phyloP scores from a whole-genome alignment of 805 yeast species.

The Starmerella powellii region DNA sequence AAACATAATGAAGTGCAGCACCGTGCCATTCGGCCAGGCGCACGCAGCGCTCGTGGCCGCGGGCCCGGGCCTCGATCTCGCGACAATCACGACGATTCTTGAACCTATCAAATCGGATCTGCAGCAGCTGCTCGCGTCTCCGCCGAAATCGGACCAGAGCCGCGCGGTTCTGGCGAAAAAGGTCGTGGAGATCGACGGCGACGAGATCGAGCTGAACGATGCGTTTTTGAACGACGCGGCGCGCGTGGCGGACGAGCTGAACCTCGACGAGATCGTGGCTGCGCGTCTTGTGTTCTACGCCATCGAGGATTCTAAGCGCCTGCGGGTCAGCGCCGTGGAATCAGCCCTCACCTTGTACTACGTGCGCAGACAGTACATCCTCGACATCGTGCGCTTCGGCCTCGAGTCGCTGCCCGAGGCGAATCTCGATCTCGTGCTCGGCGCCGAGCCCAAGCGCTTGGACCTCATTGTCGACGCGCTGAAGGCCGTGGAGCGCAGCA shows the following conservation, averaged over 20 bases:
- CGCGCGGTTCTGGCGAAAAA: slow-evolving; percentile 30
- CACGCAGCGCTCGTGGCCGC: slow-evolving; percentile 22
- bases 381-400: slow-evolving; percentile 34
- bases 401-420: slow-evolving; percentile 11
- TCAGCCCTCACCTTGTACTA: slow-evolving; percentile 56
- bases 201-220: slow-evolving; percentile 47
- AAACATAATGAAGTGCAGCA: slow-evolving; percentile 29
- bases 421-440: background rate
- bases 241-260: slow-evolving; percentile 48
- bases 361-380: slow-evolving; percentile 56
- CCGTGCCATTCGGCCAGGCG: slow-evolving; percentile 25
- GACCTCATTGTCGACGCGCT: slow-evolving; percentile 44
- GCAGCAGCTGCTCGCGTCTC: slow-evolving; percentile 28
- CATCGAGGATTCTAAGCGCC: slow-evolving; percentile 29
- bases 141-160: slow-evolving; percentile 30
- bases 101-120: slow-evolving; percentile 28
- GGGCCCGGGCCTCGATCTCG: slow-evolving; percentile 2
- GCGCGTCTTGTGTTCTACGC: slow-evolving; percentile 57
- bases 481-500: slow-evolving; percentile 43
- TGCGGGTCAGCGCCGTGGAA: slow-evolving; percentile 29
- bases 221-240: slow-evolving; percentile 52
- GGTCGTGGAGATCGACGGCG: slow-evolving; percentile 40
- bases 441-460: slow-evolving; percentile 25
- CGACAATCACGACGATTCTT: slow-evolving; percentile 9
- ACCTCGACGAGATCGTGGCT: slow-evolving; percentile 63